Base-by-base conservation (phyloP, 345 rosid species). In the Pistacia vera region DNA sequence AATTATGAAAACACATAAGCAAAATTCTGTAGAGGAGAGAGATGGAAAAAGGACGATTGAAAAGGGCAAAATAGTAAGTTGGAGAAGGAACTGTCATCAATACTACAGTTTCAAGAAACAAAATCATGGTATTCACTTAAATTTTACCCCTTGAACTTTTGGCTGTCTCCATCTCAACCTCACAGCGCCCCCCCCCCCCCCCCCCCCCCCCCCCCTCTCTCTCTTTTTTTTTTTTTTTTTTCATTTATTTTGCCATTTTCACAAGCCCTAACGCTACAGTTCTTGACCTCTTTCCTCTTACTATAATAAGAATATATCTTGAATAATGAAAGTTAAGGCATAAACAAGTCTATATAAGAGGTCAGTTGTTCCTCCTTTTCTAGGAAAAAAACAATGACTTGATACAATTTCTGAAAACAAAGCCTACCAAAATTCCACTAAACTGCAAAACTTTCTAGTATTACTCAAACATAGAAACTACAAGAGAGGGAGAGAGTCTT, bases 141-240 rank as follows among this genome's bases (percentile, higher is more conserved):
- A 72, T 72, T 78, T 83, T 81, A 58, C 68, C 77, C 82, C 28
- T 48, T 22, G 13, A 30, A 22, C 57, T 18, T 70, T 70, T 60
- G 66, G 22, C 68, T 66, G 83, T 83, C 80, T 68, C 74, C 73
- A 72, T 68, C 80, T 4, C 63, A 63, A 68, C 80, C 86, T 49
- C 73, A 46, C 57, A 44, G 54, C 54, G 44, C 35, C 3, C 22
- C 25, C 25, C 25, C n/a, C n/a, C n/a, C n/a, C n/a, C n/a, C n/a
- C n/a, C n/a, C n/a, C n/a, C n/a, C n/a, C n/a, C n/a, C n/a, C n/a
- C n/a, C n/a, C n/a, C n/a, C n/a, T n/a, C n/a, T n/a, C n/a, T n/a
- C n/a, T n/a, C n/a, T 62, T 13, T 7, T 11, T 38, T 28, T 63
- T 70, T 54, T 20, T 13, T 12, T 33, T 76, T 62, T 66, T 4